Evolutionary conservation across 2,329 filamentous ascomycete genomes (phyloP), one percentile per base, ranked within the genome.

Genomic region (Epichloe typhina): DNA sequence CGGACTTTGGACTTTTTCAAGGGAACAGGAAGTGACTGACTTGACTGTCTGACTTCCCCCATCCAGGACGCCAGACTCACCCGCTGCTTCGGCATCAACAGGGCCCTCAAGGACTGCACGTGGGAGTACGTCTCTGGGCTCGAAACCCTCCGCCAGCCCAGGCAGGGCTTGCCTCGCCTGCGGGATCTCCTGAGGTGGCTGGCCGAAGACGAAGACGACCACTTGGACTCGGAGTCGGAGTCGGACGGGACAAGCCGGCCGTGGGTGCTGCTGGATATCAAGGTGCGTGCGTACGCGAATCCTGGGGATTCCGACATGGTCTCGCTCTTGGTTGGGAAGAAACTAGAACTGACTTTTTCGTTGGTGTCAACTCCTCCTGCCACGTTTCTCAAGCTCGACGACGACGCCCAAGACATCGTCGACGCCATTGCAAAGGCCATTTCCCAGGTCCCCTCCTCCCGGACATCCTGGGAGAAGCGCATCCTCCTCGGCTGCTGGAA

Each of bases 61-160:
- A 7, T 8, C 52, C 53, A 89, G 80, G 90, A 96, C 63, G 71
- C 78, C 5, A 82, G 79, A 3, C 72, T 96, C 36, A 83, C 86
- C 65, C 79, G 91, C 45, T 95, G 88, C 66, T 96, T 86, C 63
- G 89, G 89, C 12, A 69, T 80, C n/a, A 72, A 83, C 35, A 75
- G 82, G 36, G 83, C 79, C 59, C 77, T 96, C 52, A 74, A 78
- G 46, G 86, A 95, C 60, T 87, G 81, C 63, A 79, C 85, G 52
- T 95, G 87, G 84, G 72, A 73, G 4, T 83, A 88, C 58, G 68
- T 96, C 46, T 76, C 77, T 57, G 77, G 77, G 3, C 68, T 94
- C 39, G 73, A 77, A 40, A 94, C 88, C 0, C 54, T 84, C 5
- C 72, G 76, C 51, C 75, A 77, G 54, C 88, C 88, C 8, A 76